Conservation (phyloP, 1,284 basidiomycete genomes). For the Peniophora sp. region DNA sequence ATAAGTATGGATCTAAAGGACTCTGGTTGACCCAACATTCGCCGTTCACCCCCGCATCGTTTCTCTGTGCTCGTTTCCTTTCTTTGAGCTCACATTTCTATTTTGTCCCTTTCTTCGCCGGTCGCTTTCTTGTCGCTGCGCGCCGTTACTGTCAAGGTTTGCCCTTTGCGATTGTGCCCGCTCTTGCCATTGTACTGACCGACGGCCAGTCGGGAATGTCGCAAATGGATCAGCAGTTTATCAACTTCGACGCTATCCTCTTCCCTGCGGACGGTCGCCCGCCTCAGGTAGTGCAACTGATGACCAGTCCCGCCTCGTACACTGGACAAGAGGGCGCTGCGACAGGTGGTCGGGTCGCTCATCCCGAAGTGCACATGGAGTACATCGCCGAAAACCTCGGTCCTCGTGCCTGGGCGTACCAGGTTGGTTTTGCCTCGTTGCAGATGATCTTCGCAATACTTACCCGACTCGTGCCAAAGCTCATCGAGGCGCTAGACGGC, state of each 20-base stretch:
- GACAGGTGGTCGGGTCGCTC: conserved; percentile 48
- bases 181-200: too few species aligned
- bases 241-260: not conserved
- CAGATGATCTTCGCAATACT: conserved; percentile 3
- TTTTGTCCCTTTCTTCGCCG: not conserved
- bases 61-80: too few species aligned
- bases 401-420: conserved; percentile 61
- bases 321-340: conserved; percentile 34
- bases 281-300: not conserved
- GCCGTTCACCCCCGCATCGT: too few species aligned
- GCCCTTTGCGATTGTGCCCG: not conserved
- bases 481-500: conserved; percentile 65
- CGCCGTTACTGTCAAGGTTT: not conserved
- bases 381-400: conserved; percentile 68
- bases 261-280: not conserved
- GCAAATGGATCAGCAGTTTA: not conserved
- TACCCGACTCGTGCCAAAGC: conserved; percentile 27
- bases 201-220: too few species aligned
- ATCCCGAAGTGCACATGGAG: conserved; percentile 78
- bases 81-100: not conserved
- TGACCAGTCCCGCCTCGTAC: conserved; percentile 31
- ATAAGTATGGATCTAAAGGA: too few species aligned
- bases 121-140: not conserved
- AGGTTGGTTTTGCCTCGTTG: conserved; percentile 34
- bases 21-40: too few species aligned